Conservation (phyloP, 2,329 filamentous ascomycete species). For the Thielaviopsis ethacetica region DNA sequence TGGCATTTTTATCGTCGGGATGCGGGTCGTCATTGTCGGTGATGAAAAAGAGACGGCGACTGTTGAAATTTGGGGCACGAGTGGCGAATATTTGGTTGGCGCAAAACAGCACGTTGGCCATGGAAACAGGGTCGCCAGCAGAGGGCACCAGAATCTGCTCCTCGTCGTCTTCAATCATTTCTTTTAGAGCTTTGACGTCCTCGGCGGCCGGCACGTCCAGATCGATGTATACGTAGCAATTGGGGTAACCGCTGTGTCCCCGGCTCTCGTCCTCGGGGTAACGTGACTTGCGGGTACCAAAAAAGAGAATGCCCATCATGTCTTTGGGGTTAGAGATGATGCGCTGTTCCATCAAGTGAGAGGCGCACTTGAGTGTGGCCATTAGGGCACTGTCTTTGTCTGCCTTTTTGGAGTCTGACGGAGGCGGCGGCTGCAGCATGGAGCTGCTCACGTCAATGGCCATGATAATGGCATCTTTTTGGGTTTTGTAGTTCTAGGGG, state of each 20-base stretch:
- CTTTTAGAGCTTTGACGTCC: constrained; percentile 67
- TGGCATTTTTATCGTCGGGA: constrained; percentile 50
- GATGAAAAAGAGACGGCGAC: constrained; percentile 82
- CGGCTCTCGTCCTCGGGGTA: constrained; percentile 51
- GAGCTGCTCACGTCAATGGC: constrained; percentile 82
- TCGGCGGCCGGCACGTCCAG: constrained; percentile 74
- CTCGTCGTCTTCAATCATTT: constrained; percentile 62
- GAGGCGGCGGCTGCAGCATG: constrained; percentile 58
- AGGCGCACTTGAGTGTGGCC: constrained; percentile 85
- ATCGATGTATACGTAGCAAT: constrained; percentile 84
- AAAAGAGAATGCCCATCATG: constrained; percentile 90
- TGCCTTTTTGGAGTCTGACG: constrained; percentile 54
- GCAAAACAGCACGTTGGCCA: constrained; percentile 84
- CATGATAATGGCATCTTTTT: constrained; percentile 96
- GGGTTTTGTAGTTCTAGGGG: constrained; percentile 63
- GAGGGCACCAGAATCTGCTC: constrained; percentile 56
- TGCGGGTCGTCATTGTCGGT: constrained; percentile 89
- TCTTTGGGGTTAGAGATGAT: constrained; percentile 95
- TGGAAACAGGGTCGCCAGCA: constrained; percentile 46
- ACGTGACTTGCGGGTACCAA: constrained; percentile 73
- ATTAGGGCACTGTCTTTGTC: constrained; percentile 62
- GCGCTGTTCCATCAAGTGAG: constrained; percentile 90
- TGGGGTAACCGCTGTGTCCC: constrained; percentile 54
- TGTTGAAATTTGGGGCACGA: constrained; percentile 86
- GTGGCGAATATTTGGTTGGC: constrained; percentile 95